Conservation (phyloP, 495 filamentous ascomycete genomes). For the Patellaria atrata region DNA sequence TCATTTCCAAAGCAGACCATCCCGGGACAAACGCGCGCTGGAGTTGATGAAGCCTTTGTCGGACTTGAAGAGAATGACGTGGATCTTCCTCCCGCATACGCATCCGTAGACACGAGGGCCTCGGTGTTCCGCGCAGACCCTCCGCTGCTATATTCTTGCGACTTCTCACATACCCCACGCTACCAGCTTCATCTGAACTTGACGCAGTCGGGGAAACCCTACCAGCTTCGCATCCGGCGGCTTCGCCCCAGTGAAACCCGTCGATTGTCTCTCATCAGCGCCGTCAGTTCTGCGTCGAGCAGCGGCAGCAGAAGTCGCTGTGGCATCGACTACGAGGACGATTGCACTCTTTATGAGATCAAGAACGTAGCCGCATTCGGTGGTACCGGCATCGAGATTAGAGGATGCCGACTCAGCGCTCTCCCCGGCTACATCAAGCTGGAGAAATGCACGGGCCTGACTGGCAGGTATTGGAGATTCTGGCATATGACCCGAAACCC, state of each 20-base stretch:
- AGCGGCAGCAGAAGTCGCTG: no score
- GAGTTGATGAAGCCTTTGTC: no score
- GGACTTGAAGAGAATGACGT: no score
- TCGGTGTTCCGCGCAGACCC: slow-evolving; percentile 8
- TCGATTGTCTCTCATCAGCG: slow-evolving; percentile 3
- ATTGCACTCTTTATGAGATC: slow-evolving; percentile 14
- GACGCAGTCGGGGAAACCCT: slow-evolving; percentile 8
- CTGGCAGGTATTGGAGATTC: slow-evolving; percentile 11
- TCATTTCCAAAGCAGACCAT: no score
- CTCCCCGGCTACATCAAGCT: slow-evolving; percentile 9
- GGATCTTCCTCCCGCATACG: slow-evolving; percentile 12
- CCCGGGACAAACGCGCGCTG: no score
- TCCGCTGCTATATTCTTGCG: slow-evolving; percentile 12
- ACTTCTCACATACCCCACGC: slow-evolving; percentile 10
- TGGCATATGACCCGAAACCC: slow-evolving; percentile 10
- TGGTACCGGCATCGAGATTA: slow-evolving; percentile 12
- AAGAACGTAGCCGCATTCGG: no score
- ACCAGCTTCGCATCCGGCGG: slow-evolving; percentile 11
- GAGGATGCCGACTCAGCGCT: slow-evolving; percentile 7
- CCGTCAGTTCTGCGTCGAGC: background rate
- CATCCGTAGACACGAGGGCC: slow-evolving; percentile 9
- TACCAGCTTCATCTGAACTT: slow-evolving; percentile 17
- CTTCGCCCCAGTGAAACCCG: slow-evolving; percentile 13
- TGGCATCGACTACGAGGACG: slow-evolving; percentile 13
- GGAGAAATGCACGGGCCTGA: slow-evolving; percentile 5